Percentiles rank a stretch among this genome's conserved stretches.
phyloP scores from a whole-genome alignment of 805 yeast genomes.

The Starmerella kuoi region DNA sequence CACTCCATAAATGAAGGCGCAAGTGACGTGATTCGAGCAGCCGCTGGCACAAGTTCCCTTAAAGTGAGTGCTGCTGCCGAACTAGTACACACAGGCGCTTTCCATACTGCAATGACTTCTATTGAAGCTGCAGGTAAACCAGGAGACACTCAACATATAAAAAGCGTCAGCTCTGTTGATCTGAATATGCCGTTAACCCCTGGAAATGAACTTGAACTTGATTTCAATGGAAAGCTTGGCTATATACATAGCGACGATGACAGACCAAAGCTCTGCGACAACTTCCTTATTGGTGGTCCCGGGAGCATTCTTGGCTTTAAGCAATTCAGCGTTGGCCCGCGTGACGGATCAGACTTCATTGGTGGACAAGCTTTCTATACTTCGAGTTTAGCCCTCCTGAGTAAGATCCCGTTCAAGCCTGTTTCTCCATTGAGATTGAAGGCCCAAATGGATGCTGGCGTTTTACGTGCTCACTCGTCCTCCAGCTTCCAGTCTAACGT shows the following conservation, averaged over 20 bases:
- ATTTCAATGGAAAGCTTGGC: conserved; percentile 19
- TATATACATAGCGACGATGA: conserved; percentile 15
- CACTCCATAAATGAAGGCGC: conserved; percentile 40
- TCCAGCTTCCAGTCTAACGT: conserved; percentile 16
- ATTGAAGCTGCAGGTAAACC: conserved; percentile 28
- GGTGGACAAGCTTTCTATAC: conserved; percentile 59
- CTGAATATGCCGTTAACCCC: conserved; percentile 16
- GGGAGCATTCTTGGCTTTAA: conserved; percentile 55
- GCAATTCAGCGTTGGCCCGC: conserved; percentile 52
- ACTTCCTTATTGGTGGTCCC: conserved; percentile 69
- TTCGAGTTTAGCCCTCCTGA: conserved; percentile 43
- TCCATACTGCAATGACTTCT: conserved; percentile 27
- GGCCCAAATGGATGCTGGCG: conserved; percentile 54
- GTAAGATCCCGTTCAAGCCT: conserved; percentile 43
- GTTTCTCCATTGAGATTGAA: conserved; percentile 48
- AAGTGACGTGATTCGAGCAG: conserved; percentile 46
- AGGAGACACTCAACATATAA: conserved; percentile 26
- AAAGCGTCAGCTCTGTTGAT: conserved; percentile 17
- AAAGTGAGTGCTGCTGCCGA: conserved; percentile 42
- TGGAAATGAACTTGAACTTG: conserved; percentile 19
- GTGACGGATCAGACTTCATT: conserved; percentile 39
- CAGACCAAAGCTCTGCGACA: conserved; percentile 52
- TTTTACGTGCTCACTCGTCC: conserved; percentile 27
- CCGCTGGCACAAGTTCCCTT: conserved; percentile 41
- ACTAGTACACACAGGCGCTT: conserved; percentile 21